Conservation (phyloP, 768 basidiomycete species). For the Gyrodon lividus region DNA sequence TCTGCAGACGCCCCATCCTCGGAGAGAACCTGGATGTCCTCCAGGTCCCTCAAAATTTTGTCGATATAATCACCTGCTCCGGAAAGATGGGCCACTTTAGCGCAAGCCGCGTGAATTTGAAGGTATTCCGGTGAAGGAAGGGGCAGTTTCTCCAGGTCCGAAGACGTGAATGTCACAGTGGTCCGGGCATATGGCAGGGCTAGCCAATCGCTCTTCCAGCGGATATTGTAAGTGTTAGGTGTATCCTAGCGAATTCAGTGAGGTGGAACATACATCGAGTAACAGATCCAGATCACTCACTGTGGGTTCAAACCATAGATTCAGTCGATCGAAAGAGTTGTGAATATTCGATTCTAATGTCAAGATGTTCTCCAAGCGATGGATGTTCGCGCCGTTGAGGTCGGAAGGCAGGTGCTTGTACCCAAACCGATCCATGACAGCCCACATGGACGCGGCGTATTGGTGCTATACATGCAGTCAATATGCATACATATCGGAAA, state of each 20-base stretch:
- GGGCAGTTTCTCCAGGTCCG: slow-evolving; percentile 23
- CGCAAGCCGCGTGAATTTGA: slow-evolving; percentile 40
- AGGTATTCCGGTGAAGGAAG: slow-evolving; percentile 35
- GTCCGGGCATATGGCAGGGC: background rate
- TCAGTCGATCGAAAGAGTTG: background rate
- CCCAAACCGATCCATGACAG: slow-evolving; percentile 21
- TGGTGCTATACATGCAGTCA: background rate
- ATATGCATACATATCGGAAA: background rate
- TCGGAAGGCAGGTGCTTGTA: slow-evolving; percentile 6
- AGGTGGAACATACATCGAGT: background rate
- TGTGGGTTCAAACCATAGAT: slow-evolving; percentile 6
- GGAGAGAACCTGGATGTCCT: slow-evolving; percentile 4
- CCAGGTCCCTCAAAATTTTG: slow-evolving; percentile 25
- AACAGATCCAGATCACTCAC: background rate
- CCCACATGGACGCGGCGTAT: slow-evolving; percentile 6
- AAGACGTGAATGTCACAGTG: slow-evolving; percentile 30
- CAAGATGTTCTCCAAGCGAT: slow-evolving; percentile 20
- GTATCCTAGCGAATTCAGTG: background rate
- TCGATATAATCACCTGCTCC: slow-evolving; percentile 38
- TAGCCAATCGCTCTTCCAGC: too few species aligned
- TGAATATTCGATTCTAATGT: background rate
- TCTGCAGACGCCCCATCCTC: too few species aligned
- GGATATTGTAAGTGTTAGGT: background rate
- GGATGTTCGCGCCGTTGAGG: slow-evolving; percentile 26
- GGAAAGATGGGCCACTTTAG: slow-evolving; percentile 39